Evolutionary conservation across 2,329 filamentous ascomycete species (phyloP).

Genomic region (Alternaria metachromatica): DNA sequence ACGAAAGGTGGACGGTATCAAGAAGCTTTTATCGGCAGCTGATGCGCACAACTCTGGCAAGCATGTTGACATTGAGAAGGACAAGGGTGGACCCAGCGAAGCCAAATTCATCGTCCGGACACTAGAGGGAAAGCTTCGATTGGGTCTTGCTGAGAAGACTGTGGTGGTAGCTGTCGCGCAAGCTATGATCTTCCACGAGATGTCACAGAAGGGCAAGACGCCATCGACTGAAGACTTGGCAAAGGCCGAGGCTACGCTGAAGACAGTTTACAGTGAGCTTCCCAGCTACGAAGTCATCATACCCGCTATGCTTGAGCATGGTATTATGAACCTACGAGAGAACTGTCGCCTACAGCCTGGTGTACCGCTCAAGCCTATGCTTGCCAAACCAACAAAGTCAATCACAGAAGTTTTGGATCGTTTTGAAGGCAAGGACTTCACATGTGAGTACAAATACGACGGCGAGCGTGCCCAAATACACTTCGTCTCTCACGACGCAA

Average conservation of each 20-base stretch:
- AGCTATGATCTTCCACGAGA: slow-evolving; percentile 84
- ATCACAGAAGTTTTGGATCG: slow-evolving; percentile 97
- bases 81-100: slow-evolving; percentile 93
- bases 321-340: slow-evolving; percentile 81
- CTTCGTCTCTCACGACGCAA: slow-evolving; percentile 84
- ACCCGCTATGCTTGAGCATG: slow-evolving; percentile 84
- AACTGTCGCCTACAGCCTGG: slow-evolving; percentile 92
- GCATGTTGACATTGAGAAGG: slow-evolving; percentile 80
- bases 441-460: slow-evolving; percentile 99
- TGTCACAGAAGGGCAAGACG: slow-evolving; percentile 70
- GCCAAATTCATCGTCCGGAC: slow-evolving; percentile 94
- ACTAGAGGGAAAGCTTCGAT: slow-evolving; percentile 88
- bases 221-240: slow-evolving; percentile 79
- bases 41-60: slow-evolving; percentile 73
- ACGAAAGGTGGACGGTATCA: slow-evolving; percentile 91
- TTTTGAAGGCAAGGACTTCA: slow-evolving; percentile 94
- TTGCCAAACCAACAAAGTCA: slow-evolving; percentile 97
- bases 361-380: slow-evolving; percentile 95
- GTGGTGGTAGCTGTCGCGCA: slow-evolving; percentile 90
- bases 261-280: slow-evolving; percentile 93
- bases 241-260: slow-evolving; percentile 83
- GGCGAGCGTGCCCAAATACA: slow-evolving; percentile 98
- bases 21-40: slow-evolving; percentile 91
- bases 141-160: slow-evolving; percentile 91
- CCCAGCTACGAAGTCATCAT: slow-evolving; percentile 96